Conservation (phyloP, 352 stramenopile genomes). For the Albugo laibachii region DNA sequence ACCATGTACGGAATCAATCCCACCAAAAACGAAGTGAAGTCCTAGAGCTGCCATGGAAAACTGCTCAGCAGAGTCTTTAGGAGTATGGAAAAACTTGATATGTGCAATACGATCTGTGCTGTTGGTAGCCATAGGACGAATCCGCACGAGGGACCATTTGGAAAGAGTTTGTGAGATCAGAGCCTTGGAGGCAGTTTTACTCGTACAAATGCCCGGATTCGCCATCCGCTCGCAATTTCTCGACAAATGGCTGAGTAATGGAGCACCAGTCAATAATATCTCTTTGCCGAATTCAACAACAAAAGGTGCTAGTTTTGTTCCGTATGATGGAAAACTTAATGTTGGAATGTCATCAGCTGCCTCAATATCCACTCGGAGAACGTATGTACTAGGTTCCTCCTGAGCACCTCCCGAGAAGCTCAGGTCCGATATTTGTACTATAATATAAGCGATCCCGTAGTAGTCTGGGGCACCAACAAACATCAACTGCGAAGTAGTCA, state of each 20-base stretch:
- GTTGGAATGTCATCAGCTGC: constrained; percentile 16
- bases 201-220: no score
- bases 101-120: constrained; percentile 8
- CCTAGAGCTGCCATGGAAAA: constrained; percentile 8
- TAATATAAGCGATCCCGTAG: constrained; percentile 15
- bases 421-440: constrained; percentile 21
- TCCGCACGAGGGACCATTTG: constrained; percentile 15
- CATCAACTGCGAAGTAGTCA: constrained; percentile 4
- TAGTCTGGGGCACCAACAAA: constrained; percentile 15
- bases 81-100: constrained; percentile 7
- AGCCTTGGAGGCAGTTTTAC: not conserved
- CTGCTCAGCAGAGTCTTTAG: constrained; percentile 2
- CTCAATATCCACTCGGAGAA: constrained; percentile 17
- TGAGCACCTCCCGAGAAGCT: constrained; percentile 13
- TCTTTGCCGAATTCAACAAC: constrained; percentile 18
- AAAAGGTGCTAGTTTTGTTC: constrained; percentile 13
- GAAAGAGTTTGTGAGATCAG: not conserved
- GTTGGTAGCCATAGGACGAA: constrained; percentile 9
- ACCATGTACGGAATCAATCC: constrained; percentile 5
- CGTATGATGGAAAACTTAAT: constrained; percentile 19
- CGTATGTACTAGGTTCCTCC: constrained; percentile 12
- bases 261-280: constrained; percentile 21
- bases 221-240: not conserved
- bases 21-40: constrained; percentile 17
- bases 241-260: constrained; percentile 5